Evolutionary conservation across 2,329 filamentous ascomycete species (phyloP).

Genomic region (Diplodia intermedia): DNA sequence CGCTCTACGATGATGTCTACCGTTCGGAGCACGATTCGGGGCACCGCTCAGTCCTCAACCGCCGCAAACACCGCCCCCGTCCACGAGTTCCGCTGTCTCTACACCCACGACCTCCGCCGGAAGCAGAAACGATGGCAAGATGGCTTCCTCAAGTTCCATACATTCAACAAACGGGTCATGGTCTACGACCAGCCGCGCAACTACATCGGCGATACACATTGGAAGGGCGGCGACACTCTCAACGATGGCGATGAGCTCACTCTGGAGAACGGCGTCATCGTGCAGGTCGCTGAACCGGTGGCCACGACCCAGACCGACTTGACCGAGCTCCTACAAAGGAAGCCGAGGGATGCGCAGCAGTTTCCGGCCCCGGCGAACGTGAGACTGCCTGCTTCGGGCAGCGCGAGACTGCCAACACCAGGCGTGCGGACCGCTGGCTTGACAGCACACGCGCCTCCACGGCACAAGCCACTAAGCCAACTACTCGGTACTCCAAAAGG

Average conservation of each 20-base stretch:
- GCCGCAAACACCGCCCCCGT: constrained; percentile 73
- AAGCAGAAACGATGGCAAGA: constrained; percentile 96
- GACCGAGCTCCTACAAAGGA: constrained; percentile 75
- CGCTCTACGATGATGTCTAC: constrained; percentile 39
- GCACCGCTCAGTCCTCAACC: constrained; percentile 49
- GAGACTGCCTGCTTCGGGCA: constrained; percentile 51
- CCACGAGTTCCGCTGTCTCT: constrained; percentile 83
- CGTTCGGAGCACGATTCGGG: constrained; percentile 38
- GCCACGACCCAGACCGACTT: constrained; percentile 79
- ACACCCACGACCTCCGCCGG: constrained; percentile 80
- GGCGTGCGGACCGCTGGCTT: constrained; percentile 15
- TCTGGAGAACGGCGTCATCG: constrained; percentile 77
- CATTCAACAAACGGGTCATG: constrained; percentile 91
- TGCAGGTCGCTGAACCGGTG: constrained; percentile 80
- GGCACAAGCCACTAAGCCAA: constrained; percentile 66
- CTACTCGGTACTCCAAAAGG: constrained; percentile 71
- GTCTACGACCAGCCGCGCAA: constrained; percentile 83
- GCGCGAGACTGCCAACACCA: constrained; percentile 52
- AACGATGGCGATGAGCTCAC: constrained; percentile 82
- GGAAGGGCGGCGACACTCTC: constrained; percentile 71
- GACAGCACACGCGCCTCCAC: constrained; percentile 42
- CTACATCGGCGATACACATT: constrained; percentile 84
- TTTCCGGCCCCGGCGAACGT: constrained; percentile 28
- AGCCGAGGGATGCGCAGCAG: constrained; percentile 52
- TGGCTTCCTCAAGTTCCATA: constrained; percentile 84